Conservation (phyloP, 805 yeast species). For the Kuraishia ogatae region DNA sequence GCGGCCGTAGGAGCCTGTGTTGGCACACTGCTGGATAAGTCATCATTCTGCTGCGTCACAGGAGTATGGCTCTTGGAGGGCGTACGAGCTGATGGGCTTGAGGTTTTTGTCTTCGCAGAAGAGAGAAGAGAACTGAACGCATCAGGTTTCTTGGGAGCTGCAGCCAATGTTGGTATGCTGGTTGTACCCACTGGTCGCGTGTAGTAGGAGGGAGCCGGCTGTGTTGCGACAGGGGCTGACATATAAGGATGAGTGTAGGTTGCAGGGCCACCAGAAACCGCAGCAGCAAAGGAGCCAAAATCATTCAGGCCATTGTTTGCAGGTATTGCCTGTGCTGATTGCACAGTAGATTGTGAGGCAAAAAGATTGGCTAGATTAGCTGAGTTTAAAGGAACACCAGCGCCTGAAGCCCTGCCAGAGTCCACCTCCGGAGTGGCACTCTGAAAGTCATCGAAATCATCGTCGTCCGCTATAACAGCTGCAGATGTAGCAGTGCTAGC, state of each 20-base stretch:
- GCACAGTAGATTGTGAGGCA: slow-evolving; percentile 16
- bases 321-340: slow-evolving; percentile 9
- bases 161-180: slow-evolving; percentile 28
- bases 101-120: slow-evolving; percentile 45
- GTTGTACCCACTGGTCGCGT: slow-evolving; percentile 19
- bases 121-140: slow-evolving; percentile 67
- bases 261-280: slow-evolving; percentile 3
- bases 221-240: slow-evolving; percentile 5
- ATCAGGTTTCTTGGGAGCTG: slow-evolving; percentile 39
- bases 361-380: slow-evolving; percentile 24
- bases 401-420: slow-evolving; percentile 16
- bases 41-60: slow-evolving; percentile 17
- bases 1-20: slow-evolving; percentile 11
- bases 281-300: not conserved
- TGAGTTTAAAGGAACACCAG: slow-evolving; percentile 8
- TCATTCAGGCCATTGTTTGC: slow-evolving; percentile 5
- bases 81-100: slow-evolving; percentile 3
- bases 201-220: not conserved
- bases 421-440: slow-evolving; percentile 39
- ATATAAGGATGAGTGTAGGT: not conserved
- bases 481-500: slow-evolving; percentile 8
- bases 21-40: slow-evolving; percentile 24
- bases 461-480: slow-evolving; percentile 31
- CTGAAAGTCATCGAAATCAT: slow-evolving; percentile 79
- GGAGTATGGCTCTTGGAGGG: slow-evolving; percentile 1